Conservation (phyloP, 805 yeast genomes). For the Ogataea philodendri region DNA sequence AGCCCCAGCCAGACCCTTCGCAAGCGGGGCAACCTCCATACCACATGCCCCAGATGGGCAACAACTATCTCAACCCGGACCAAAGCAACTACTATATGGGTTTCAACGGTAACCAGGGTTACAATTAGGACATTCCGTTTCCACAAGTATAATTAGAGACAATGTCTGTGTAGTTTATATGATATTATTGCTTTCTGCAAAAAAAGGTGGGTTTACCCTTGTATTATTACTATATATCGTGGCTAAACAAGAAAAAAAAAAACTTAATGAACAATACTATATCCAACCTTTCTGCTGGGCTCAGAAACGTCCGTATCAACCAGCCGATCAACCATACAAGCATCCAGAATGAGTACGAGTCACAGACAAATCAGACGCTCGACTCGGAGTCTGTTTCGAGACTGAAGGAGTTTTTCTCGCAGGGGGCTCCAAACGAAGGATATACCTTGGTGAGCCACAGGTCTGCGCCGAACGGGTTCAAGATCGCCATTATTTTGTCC, state of each 20-base stretch:
- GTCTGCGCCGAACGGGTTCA: conserved; percentile 94
- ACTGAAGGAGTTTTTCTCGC: conserved; percentile 67
- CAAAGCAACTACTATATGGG: conserved; percentile 30
- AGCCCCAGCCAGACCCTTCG: conserved; percentile 23
- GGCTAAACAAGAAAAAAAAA: conserved; percentile 9
- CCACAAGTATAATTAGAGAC: conserved; percentile 10
- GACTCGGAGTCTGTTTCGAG: conserved; percentile 50
- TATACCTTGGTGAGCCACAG: conserved; percentile 79
- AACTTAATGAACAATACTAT: conserved; percentile 26
- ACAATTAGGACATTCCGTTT: conserved; percentile 15
- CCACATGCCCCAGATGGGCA: conserved; percentile 28
- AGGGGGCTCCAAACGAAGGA: conserved; percentile 69
- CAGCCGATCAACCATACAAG: conserved; percentile 34
- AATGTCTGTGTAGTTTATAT: conserved; percentile 11
- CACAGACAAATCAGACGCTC: conserved; percentile 42
- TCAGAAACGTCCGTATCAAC: conserved; percentile 36
- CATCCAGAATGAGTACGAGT: conserved; percentile 43
- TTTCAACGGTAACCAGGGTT: conserved; percentile 30
- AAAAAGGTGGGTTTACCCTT: not conserved
- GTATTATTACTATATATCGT: conserved; percentile 1
- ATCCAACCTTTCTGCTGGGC: conserved; percentile 42
- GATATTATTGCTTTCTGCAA: conserved; percentile 7
- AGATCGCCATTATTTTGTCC: conserved; percentile 85
- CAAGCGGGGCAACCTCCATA: conserved; percentile 26
- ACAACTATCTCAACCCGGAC: conserved; percentile 29